Evolutionary conservation across 768 basidiomycete species (phyloP).

Genomic region (Porpolomopsis calyptriformis): DNA sequence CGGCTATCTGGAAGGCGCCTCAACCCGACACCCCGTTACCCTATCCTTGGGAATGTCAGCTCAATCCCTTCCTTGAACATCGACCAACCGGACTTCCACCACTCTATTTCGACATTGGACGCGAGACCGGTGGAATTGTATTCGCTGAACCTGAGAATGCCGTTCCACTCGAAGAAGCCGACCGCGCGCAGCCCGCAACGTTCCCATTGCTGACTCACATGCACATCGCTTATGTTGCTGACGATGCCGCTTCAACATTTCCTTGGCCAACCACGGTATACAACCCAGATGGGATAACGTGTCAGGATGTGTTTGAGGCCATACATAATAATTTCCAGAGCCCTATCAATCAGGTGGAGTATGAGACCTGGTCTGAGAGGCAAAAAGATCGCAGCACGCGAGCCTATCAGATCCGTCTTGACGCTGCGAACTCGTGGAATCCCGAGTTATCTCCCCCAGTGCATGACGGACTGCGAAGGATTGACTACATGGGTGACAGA

Average conservation of each 20-base stretch:
- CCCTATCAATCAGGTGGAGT: constrained; percentile 26
- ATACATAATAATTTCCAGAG: constrained; percentile 36
- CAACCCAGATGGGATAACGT: constrained; percentile 37
- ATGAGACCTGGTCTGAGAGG: constrained; percentile 23
- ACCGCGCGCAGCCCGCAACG: constrained; percentile 52
- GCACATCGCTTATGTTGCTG: constrained; percentile 43
- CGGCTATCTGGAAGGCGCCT: constrained; percentile 35
- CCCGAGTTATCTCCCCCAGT: not conserved
- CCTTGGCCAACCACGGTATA: constrained; percentile 47
- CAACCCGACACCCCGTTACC: constrained; percentile 27
- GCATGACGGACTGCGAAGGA: constrained; percentile 21
- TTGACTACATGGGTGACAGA: constrained; percentile 41
- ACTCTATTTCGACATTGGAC: constrained; percentile 40
- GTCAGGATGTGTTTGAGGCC: constrained; percentile 39
- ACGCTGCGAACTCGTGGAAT: constrained; percentile 5
- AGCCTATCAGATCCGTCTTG: constrained; percentile 21
- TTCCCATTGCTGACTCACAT: constrained; percentile 48
- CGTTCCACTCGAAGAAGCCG: constrained; percentile 24
- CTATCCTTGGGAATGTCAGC: constrained; percentile 39
- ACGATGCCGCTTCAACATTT: constrained; percentile 36
- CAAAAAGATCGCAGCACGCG: constrained; percentile 23
- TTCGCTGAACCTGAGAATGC: constrained; percentile 21
- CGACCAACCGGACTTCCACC: constrained; percentile 28
- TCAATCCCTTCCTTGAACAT: constrained; percentile 50
- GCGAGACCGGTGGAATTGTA: constrained; percentile 15